Conservation (phyloP, 140 eudicot genomes). For the Artemisia princeps region DNA sequence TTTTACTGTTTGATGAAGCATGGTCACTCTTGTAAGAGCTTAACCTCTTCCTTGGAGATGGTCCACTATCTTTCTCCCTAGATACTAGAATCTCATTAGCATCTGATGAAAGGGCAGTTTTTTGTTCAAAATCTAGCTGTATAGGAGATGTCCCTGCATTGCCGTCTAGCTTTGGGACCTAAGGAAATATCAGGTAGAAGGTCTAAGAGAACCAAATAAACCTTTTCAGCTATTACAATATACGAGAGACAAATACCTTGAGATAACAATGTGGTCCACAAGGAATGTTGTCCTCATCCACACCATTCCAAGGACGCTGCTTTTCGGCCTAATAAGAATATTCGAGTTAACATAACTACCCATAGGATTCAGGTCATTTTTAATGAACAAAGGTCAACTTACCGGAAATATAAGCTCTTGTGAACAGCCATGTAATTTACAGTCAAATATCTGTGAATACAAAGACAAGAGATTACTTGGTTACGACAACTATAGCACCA, state of each 20-base stretch:
- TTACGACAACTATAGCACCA: conserved; percentile 11
- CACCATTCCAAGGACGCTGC: conserved; percentile 38
- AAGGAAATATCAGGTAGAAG: conserved; percentile 15
- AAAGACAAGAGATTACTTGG: conserved; percentile 8
- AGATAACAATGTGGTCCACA: conserved; percentile 73
- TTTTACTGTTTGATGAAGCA: too few relatives aligned
- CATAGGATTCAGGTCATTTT: conserved; percentile 1
- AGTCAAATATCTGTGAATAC: conserved; percentile 70
- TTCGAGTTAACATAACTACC: conserved; percentile 15
- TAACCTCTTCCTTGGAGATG: conserved; percentile 34
- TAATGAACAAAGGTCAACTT: conserved; percentile 29
- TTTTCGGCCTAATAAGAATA: conserved; percentile 54
- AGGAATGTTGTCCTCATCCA: conserved; percentile 46
- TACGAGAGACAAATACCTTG: conserved; percentile 34
- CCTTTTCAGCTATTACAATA: conserved; percentile 5
- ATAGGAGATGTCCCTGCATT: conserved; percentile 24
- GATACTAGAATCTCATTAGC: conserved; percentile 24
- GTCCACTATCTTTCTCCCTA: conserved; percentile 32
- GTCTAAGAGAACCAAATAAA: conserved; percentile 9
- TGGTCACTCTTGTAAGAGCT: too few relatives aligned
- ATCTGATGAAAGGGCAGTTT: conserved; percentile 29
- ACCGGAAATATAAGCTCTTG: conserved; percentile 87
- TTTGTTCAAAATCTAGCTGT: conserved; percentile 28
- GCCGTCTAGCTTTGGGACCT: conserved; percentile 40
- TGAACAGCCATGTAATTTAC: conserved; percentile 92